Evolutionary conservation across 164 flowering plant species (phyloP).

Genomic region (Euptelea pleiosperma): DNA sequence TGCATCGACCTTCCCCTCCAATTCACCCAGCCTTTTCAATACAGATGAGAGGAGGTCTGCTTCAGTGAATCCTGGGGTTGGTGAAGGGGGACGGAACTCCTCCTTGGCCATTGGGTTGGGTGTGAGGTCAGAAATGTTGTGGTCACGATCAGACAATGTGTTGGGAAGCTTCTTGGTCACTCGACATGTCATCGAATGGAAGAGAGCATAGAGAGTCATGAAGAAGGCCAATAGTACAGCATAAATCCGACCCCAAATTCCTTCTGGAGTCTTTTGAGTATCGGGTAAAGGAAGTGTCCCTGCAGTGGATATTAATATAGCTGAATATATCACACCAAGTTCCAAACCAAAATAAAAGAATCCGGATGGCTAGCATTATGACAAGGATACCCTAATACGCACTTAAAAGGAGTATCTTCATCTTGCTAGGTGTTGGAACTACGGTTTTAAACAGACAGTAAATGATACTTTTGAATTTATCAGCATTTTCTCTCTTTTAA

Average conservation of each 20-base stretch:
- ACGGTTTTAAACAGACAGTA: too few relatives aligned
- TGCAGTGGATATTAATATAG: slow-evolving; percentile 21
- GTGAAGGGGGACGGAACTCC: slow-evolving; percentile 57
- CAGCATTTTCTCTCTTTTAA: too few relatives aligned
- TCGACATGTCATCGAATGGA: slow-evolving; percentile 38
- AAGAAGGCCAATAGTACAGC: slow-evolving; percentile 54
- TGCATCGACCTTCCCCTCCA: slow-evolving; percentile 68
- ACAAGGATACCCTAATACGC: too few relatives aligned
- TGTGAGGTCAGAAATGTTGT: slow-evolving; percentile 22
- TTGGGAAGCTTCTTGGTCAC: slow-evolving; percentile 49
- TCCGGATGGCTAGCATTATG: too few relatives aligned
- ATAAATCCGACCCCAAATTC: slow-evolving; percentile 34
- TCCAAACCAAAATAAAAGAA: too few relatives aligned
- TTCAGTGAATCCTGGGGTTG: slow-evolving; percentile 42
- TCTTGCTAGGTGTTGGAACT: too few relatives aligned
- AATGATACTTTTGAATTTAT: too few relatives aligned
- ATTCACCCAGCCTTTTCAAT: slow-evolving; percentile 60
- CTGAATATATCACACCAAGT: not conserved
- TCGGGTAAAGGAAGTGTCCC: slow-evolving; percentile 35
- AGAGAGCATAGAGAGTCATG: slow-evolving; percentile 46
- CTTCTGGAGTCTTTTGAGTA: slow-evolving; percentile 39
- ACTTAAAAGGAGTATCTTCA: too few relatives aligned
- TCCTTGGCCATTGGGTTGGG: slow-evolving; percentile 31
- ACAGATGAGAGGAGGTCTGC: slow-evolving; percentile 50
- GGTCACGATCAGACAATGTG: slow-evolving; percentile 16